phyloP scores from a whole-genome alignment of 495 filamentous ascomycete species.

The Pyrenula massariospora region DNA sequence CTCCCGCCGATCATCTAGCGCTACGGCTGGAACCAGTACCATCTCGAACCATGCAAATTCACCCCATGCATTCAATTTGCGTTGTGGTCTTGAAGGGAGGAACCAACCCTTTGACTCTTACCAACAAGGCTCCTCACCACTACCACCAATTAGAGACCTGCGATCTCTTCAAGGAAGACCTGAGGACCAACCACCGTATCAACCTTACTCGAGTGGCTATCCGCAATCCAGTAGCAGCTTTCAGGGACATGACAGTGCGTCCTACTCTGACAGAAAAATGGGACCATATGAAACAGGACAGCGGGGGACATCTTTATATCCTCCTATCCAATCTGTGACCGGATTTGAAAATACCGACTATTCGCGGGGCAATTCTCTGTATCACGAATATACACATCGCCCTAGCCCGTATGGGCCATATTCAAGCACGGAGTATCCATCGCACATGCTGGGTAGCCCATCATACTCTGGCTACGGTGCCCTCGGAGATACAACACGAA shows the following conservation, averaged over 20 bases:
- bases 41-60: neutral
- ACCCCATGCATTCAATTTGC: neutral
- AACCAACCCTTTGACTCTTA: slow-evolving; percentile 10
- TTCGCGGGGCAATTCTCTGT: neutral
- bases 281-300: neutral
- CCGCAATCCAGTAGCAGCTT: neutral
- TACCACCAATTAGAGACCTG: slow-evolving; percentile 31
- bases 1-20: neutral
- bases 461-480: slow-evolving; percentile 32
- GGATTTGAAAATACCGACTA: slow-evolving; percentile 16
- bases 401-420: slow-evolving; percentile 1
- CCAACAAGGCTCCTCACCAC: slow-evolving; percentile 23
- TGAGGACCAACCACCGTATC: slow-evolving; percentile 14
- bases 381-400: neutral
- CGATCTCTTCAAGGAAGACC: slow-evolving; percentile 22
- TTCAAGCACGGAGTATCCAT: neutral
- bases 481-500: slow-evolving; percentile 38
- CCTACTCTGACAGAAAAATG: neutral
- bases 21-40: neutral
- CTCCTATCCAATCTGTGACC: neutral
- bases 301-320: neutral
- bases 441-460: slow-evolving; percentile 4
- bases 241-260: neutral
- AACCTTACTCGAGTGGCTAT: neutral
- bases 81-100: neutral